Evolutionary conservation across 371 early-diverging fungal genomes (phyloP), one percentile per base, ranked within the genome.

Genomic region (Catenaria anguillulae): DNA sequence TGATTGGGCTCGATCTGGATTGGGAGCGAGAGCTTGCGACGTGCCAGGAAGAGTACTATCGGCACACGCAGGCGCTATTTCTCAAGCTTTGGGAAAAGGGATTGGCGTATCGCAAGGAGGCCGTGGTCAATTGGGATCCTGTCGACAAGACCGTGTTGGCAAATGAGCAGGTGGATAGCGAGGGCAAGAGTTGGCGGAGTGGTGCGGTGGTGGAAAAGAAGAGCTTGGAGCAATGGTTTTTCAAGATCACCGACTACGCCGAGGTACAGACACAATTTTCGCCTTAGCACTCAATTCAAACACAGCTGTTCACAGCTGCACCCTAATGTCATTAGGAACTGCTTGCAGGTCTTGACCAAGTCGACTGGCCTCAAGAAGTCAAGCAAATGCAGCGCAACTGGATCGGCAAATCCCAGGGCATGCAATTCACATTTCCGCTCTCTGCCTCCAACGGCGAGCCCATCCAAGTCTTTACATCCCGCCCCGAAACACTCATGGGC

Each of bases 91-190:
- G 83, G 64, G 75, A 83, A 64, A 80, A 82, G 21, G 90, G 88
- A 13, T 72, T 92, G 56, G 87, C 88, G 1, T 91, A 95, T 70
- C 86, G 84, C 65, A 89, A 89, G 66, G 86, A 89, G 61, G 90
- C 91, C 0, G 70, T 85, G 13, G 93, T 95, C 8, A 95, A 95
- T 70, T 95, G 96, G 96, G 96, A 95, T 73, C 96, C 96, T 0
- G 78, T 95, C 0, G 94, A 95, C 67, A 73, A 90, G 65, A 95
- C 96, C 0, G 94, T 95, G 4, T 71, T 95, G 56, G 93, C 96
- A 0, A 95, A 95, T 69, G 96, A 95, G 68, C 96, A 95, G 77
- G 93, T 94, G 1, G 93, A 92, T 75, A 70, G 75, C 15, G 82
- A 89, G 56, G 94, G 96, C 26, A 72, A 80, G 52, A 92, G 92